Percentiles rank a stretch among this genome's conserved stretches.
Evolutionary conservation across 2,329 filamentous ascomycete genomes (phyloP).

Genomic region (Lasiodiplodia sp.): DNA sequence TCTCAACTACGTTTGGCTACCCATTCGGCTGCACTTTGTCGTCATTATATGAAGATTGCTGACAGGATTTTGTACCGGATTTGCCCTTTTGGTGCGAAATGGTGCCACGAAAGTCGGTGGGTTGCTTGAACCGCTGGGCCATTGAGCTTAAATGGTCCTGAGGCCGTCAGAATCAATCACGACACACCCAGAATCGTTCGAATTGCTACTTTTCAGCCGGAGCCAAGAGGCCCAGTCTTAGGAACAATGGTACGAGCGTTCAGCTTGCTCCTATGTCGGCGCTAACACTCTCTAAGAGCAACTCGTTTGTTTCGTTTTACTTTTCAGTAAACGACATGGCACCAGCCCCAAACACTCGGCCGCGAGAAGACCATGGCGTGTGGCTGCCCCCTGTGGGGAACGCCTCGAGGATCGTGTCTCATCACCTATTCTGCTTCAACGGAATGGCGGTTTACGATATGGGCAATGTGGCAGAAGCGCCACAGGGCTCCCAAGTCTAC

Average conservation of each 20-base stretch:
- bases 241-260: conserved; percentile 5
- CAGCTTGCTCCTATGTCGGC: neutral
- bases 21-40: neutral
- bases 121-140: neutral
- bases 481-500: neutral
- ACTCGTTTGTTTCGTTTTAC: conserved; percentile 4
- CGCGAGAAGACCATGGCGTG: neutral
- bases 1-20: neutral
- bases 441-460: neutral
- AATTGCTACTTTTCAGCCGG: neutral
- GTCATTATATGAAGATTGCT: neutral
- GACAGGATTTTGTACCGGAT: neutral
- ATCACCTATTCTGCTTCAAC: conserved; percentile 13
- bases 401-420: neutral
- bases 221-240: neutral
- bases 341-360: neutral
- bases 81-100: neutral
- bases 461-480: neutral
- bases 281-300: neutral
- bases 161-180: neutral
- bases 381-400: conserved; percentile 4
- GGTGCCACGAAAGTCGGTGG: neutral
- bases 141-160: neutral
- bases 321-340: neutral
- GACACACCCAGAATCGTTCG: neutral